These are phyloP conservation scores for Neurospora intermedia DNA, from an alignment of 495 filamentous ascomycete genomes.

Conservation along the genomic window DNA sequence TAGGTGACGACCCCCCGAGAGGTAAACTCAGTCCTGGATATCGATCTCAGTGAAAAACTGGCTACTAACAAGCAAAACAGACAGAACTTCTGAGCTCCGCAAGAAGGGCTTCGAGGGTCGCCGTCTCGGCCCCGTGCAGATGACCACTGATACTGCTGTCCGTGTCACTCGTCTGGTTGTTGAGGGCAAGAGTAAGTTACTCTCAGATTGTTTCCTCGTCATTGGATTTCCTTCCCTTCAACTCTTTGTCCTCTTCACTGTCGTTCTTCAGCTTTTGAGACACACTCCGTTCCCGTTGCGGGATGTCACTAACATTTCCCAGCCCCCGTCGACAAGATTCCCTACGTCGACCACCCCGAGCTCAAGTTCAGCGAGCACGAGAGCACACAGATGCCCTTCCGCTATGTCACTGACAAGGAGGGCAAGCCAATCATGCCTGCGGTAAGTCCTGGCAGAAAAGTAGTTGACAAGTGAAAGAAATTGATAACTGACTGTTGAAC, in stretches of 20 bases:
- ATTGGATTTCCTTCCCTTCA: neutral
- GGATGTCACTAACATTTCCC: neutral
- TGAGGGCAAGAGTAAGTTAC: constrained; percentile 59
- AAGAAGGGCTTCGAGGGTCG: constrained; percentile 87
- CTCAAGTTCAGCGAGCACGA: constrained; percentile 83
- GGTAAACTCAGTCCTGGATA: constrained; percentile 42
- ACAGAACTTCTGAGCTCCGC: constrained; percentile 84
- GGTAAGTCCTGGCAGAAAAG: constrained; percentile 37
- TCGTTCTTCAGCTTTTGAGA: neutral
- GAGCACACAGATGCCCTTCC: constrained; percentile 93
- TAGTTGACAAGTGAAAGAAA: neutral
- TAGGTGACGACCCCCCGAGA: constrained; percentile 90
- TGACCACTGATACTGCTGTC: constrained; percentile 97
- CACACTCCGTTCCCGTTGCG: neutral
- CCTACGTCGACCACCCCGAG: constrained; percentile 79
- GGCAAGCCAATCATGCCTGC: constrained; percentile 82
- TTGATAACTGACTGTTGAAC: neutral
- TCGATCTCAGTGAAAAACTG: neutral
- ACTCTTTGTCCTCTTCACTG: neutral
- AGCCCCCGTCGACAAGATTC: constrained; percentile 67
- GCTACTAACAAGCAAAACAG: constrained; percentile 31
- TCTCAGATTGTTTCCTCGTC: neutral
- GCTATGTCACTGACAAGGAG: constrained; percentile 69
- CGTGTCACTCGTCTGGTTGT: constrained; percentile 84
- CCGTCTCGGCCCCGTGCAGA: constrained; percentile 83